phyloP scores from a whole-genome alignment of 805 yeast genomes.

The Sugiyamaella marilandica region DNA sequence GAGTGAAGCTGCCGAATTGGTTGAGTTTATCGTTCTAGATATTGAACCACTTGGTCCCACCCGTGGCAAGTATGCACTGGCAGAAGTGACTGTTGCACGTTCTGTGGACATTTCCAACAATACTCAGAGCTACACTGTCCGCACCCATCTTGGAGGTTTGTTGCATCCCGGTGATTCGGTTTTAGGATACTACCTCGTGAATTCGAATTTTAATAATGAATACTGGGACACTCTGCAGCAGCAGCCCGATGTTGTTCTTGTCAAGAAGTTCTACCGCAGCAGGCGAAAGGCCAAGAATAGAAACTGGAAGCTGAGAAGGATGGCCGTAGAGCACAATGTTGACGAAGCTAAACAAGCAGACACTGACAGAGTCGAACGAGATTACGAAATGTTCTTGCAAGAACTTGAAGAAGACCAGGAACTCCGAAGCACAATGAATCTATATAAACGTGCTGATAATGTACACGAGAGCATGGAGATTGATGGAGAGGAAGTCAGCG shows the following conservation, averaged over 20 bases:
- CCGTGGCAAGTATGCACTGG: slow-evolving; percentile 71
- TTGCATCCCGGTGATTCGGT: slow-evolving; percentile 92
- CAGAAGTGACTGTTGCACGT: slow-evolving; percentile 82
- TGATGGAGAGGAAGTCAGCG: slow-evolving; percentile 16
- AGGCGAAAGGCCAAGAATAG: slow-evolving; percentile 72
- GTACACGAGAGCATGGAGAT: slow-evolving; percentile 12
- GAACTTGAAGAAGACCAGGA: slow-evolving; percentile 97
- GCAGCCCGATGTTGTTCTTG: slow-evolving; percentile 78
- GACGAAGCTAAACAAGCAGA: slow-evolving; percentile 67
- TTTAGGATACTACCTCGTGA: slow-evolving; percentile 76
- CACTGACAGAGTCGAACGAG: slow-evolving; percentile 86
- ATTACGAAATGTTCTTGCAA: slow-evolving; percentile 92
- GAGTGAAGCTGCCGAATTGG: slow-evolving; percentile 56
- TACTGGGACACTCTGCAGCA: slow-evolving; percentile 57
- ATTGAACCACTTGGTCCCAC: slow-evolving; percentile 85
- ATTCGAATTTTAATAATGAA: slow-evolving; percentile 78
- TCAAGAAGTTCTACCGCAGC: slow-evolving; percentile 82
- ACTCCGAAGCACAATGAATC: slow-evolving; percentile 81
- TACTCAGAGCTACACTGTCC: slow-evolving; percentile 67
- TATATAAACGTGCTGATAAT: slow-evolving; percentile 60
- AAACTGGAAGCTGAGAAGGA: slow-evolving; percentile 92
- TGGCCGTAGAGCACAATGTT: slow-evolving; percentile 79
- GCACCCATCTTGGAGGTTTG: slow-evolving; percentile 86
- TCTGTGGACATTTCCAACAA: slow-evolving; percentile 65
- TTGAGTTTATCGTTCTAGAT: slow-evolving; percentile 81